phyloP scores from a whole-genome alignment of 495 filamentous ascomycete genomes.

The Annulohypoxylon stygium region DNA sequence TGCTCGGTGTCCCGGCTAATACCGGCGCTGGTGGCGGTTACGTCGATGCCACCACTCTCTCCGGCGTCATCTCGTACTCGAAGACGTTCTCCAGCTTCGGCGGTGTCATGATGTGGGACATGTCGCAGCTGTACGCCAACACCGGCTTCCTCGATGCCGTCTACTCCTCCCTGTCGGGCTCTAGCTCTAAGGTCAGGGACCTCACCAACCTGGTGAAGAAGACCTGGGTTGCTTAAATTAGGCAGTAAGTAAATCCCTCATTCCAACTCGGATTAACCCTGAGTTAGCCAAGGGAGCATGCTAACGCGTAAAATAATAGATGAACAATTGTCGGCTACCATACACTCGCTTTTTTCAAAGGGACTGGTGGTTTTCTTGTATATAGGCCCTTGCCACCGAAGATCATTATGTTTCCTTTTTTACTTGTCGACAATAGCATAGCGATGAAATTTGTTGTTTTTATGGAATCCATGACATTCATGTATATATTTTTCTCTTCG shows the following conservation, averaged over 20 bases:
- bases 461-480: conserved; percentile 19
- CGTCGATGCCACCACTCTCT: conserved; percentile 59
- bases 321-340: conserved; percentile 41
- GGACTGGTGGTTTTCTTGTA: conserved; percentile 55
- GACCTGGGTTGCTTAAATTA: conserved; percentile 52
- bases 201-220: conserved; percentile 43
- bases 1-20: conserved; percentile 75
- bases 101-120: conserved; percentile 81
- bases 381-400: conserved; percentile 34
- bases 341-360: conserved; percentile 48
- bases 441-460: background rate
- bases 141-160: conserved; percentile 66
- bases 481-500: conserved; percentile 37
- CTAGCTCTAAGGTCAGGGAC: conserved; percentile 22
- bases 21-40: conserved; percentile 73
- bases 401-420: background rate
- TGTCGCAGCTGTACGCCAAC: conserved; percentile 71
- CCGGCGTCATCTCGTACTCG: conserved; percentile 62
- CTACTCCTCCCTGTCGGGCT: conserved; percentile 42
- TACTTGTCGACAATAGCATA: background rate
- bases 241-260: conserved; percentile 46
- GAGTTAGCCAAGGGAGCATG: background rate
- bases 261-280: conserved; percentile 5
- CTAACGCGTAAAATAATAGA: conserved; percentile 31
- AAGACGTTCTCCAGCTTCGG: conserved; percentile 72